phyloP scores from a whole-genome alignment of 2,329 filamentous ascomycete genomes.

The Hypomyces perniciosus region DNA sequence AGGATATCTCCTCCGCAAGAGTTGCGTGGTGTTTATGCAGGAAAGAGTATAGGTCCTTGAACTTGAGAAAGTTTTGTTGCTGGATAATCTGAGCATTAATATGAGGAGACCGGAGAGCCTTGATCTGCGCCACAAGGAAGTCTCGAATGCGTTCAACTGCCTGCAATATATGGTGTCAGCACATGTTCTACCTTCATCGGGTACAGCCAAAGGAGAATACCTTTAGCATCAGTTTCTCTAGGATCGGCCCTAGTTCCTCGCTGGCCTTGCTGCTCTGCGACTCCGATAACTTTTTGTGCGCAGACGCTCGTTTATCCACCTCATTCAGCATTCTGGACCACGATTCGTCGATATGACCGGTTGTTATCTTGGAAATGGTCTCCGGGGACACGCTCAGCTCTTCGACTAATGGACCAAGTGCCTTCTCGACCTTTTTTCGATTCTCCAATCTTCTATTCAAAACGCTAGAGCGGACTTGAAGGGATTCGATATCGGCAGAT shows the following conservation, averaged over 20 bases:
- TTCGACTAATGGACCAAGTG: conserved; percentile 82
- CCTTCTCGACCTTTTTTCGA: conserved; percentile 80
- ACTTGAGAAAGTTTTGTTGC: conserved; percentile 81
- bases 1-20: conserved; percentile 84
- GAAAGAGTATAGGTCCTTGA: conserved; percentile 84
- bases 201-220: conserved; percentile 33
- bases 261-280: conserved; percentile 65
- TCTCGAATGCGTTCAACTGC: conserved; percentile 93
- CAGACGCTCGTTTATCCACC: conserved; percentile 69
- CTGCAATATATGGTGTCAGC: conserved; percentile 29
- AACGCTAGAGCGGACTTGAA: conserved; percentile 79
- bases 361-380: conserved; percentile 77
- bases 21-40: conserved; percentile 72
- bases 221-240: conserved; percentile 79
- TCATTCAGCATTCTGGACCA: conserved; percentile 83
- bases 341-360: conserved; percentile 81
- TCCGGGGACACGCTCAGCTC: conserved; percentile 83
- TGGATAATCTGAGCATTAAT: conserved; percentile 98
- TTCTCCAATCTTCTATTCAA: conserved; percentile 84
- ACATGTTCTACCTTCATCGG: conserved; percentile 6
- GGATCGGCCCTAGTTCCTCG: conserved; percentile 75
- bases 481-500: conserved; percentile 88
- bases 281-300: conserved; percentile 63
- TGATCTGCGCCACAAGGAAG: conserved; percentile 90
- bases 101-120: conserved; percentile 85